Evolutionary conservation across 2,329 filamentous ascomycete genomes (phyloP).

Genomic region (Bertia moriformis): DNA sequence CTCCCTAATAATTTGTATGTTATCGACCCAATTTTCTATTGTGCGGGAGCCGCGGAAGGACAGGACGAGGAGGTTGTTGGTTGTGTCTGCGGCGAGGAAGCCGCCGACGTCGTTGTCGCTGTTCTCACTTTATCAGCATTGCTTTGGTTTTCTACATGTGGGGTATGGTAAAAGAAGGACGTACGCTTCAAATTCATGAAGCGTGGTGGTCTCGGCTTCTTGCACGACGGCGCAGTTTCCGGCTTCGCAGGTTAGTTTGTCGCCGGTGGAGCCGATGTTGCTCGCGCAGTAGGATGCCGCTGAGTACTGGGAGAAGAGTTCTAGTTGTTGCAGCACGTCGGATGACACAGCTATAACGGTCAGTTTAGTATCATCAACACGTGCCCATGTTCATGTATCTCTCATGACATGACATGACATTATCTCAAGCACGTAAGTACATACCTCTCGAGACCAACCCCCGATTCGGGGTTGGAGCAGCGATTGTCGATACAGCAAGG

Average conservation of each 20-base stretch:
- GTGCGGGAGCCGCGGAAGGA: constrained; percentile 18
- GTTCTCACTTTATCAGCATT: no score
- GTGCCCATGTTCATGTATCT: no score
- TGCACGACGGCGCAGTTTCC: constrained; percentile 32
- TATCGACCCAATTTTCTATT: constrained; percentile 15
- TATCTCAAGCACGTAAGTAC: no score
- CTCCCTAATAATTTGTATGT: constrained; percentile 12
- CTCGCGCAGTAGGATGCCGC: constrained; percentile 33
- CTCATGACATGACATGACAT: no score
- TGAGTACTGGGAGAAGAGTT: constrained; percentile 32
- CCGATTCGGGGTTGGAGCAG: no score
- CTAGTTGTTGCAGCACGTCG: constrained; percentile 21
- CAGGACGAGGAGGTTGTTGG: constrained; percentile 19
- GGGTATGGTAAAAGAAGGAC: no score
- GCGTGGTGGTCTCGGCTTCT: constrained; percentile 18
- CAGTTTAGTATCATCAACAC: no score
- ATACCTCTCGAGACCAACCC: no score
- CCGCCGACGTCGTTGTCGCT: constrained; percentile 25
- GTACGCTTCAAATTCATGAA: neutral
- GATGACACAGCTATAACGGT: constrained; percentile 16
- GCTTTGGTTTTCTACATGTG: no score
- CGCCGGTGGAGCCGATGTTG: constrained; percentile 26
- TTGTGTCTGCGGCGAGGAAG: constrained; percentile 27
- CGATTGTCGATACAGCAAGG: no score
- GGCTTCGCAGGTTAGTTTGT: constrained; percentile 24